Percentiles rank a stretch among this genome's conserved stretches.
phyloP scores from a whole-genome alignment of 1,284 basidiomycete species.

The Microbotryomycetes sp. region DNA sequence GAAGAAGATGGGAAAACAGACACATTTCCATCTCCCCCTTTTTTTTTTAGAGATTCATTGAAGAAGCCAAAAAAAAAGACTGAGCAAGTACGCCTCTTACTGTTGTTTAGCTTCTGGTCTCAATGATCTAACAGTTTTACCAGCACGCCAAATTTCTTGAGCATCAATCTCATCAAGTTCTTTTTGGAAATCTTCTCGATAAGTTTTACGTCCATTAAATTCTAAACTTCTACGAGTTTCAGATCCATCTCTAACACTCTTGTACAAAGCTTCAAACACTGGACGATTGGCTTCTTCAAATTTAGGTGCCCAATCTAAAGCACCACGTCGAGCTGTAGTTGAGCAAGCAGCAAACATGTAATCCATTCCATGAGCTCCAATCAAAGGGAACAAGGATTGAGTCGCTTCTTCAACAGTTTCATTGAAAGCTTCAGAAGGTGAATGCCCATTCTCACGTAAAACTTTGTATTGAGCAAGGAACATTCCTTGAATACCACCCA shows the following conservation, averaged over 20 bases:
- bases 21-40: no score
- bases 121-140: constrained; percentile 52
- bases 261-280: constrained; percentile 90
- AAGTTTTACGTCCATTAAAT: constrained; percentile 88
- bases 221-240: constrained; percentile 96
- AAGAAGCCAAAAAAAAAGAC: no score
- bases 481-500: constrained; percentile 99
- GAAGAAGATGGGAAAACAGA: no score
- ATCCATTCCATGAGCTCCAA: constrained; percentile 85
- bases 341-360: constrained; percentile 91
- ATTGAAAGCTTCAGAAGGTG: constrained; percentile 98
- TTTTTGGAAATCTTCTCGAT: constrained; percentile 87
- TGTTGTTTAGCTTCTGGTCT: no score
- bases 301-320: constrained; percentile 89
- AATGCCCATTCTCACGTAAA: constrained; percentile 95
- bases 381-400: constrained; percentile 94
- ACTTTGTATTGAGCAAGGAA: constrained; percentile 99
- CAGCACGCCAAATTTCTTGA: constrained; percentile 96
- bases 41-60: no score
- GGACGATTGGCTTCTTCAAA: constrained; percentile 85
- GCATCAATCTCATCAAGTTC: constrained; percentile 93
- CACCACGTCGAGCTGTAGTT: constrained; percentile 92
- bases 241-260: constrained; percentile 86
- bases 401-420: constrained; percentile 99
- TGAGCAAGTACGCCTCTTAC: no score